Conservation (phyloP, 805 yeast genomes). For the Lachancea waltii region DNA sequence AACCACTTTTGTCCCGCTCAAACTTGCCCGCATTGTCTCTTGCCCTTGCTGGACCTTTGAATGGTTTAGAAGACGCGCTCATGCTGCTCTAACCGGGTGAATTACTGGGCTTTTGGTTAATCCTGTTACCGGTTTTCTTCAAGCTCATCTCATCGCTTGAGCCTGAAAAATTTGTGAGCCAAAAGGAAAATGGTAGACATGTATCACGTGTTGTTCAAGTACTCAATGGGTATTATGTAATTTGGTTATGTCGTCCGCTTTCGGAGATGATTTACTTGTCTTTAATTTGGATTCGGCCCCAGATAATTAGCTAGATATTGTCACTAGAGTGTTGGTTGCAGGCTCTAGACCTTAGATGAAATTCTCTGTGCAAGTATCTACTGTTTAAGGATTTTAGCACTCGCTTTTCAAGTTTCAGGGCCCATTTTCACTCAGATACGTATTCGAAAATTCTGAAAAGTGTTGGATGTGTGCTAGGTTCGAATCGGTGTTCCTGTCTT, state of each 20-base stretch:
- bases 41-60: conserved; percentile 8
- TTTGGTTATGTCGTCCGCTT: not conserved
- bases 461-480: no score
- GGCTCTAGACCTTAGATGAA: no score
- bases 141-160: conserved; percentile 10
- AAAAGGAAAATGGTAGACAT: not conserved
- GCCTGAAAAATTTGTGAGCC: conserved; percentile 3
- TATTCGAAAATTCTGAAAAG: no score
- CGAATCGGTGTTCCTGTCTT: no score
- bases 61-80: not conserved
- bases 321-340: no score
- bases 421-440: no score
- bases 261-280: no score
- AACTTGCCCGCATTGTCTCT: conserved; percentile 30
- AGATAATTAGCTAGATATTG: no score
- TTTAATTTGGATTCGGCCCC: no score
- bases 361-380: no score
- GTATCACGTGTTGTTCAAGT: not conserved
- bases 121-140: conserved; percentile 1
- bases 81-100: not conserved
- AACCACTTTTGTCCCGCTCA: conserved; percentile 24
- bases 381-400: no score
- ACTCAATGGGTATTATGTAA: not conserved
- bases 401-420: no score
- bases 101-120: not conserved